Conservation (phyloP, 169 alveolate species). For the Plasmodium gonderi region DNA sequence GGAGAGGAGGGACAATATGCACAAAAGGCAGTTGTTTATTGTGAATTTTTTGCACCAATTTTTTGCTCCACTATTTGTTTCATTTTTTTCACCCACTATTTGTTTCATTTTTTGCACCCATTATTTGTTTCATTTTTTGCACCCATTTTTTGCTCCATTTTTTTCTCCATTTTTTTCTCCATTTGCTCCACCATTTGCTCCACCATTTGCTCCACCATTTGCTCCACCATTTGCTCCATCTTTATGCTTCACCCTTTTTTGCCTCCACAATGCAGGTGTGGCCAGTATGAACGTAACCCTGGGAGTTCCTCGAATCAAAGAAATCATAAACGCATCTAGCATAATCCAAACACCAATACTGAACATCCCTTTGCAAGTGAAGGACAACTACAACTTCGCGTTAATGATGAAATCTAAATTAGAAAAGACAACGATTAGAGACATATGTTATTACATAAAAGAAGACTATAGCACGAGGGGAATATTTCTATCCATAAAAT, state of each 20-base stretch:
- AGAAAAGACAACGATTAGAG: constrained; percentile 90
- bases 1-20: neutral
- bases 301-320: constrained; percentile 99
- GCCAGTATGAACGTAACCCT: constrained; percentile 98
- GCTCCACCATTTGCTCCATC: neutral
- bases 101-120: neutral
- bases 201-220: neutral
- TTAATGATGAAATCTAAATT: constrained; percentile 91
- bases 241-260: neutral
- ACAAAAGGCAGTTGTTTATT: too few relatives aligned
- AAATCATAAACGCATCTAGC: constrained; percentile 97
- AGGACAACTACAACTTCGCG: constrained; percentile 85
- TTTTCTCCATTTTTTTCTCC: neutral
- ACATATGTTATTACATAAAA: constrained; percentile 88
- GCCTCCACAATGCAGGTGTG: constrained; percentile 86
- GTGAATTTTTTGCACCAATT: neutral
- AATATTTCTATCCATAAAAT: constrained; percentile 90
- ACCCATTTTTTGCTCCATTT: neutral
- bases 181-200: neutral
- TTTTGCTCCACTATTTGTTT: neutral
- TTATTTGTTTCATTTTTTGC: neutral
- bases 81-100: neutral
- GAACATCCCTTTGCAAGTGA: constrained; percentile 87
- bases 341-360: constrained; percentile 97
- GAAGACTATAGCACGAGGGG: constrained; percentile 94